Evolutionary conservation across 2,329 filamentous ascomycete species (phyloP).

Genomic region (Fusarium miscanthi): DNA sequence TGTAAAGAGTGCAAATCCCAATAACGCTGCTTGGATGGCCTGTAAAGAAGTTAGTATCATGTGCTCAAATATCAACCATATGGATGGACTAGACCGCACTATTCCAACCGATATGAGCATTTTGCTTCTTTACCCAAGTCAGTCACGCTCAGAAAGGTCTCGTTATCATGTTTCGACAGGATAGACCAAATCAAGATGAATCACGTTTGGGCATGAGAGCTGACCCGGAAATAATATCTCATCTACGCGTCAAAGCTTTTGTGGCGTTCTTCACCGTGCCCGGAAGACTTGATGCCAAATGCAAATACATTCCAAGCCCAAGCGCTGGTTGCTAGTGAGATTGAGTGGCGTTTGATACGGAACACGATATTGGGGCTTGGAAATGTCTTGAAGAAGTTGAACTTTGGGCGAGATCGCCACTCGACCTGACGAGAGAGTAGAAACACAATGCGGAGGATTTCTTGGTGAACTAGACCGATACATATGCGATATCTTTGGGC

Average conservation of each 20-base stretch:
- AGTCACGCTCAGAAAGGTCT: background rate
- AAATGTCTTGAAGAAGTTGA: background rate
- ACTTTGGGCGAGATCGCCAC: background rate
- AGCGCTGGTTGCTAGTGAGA: fast-evolving
- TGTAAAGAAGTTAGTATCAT: background rate
- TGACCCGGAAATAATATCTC: background rate
- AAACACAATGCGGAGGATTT: fast-evolving
- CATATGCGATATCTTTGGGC: background rate
- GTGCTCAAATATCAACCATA: background rate
- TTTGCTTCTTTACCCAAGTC: background rate
- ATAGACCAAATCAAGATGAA: background rate
- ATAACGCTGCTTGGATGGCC: background rate
- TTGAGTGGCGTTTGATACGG: background rate
- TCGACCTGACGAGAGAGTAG: fast-evolving
- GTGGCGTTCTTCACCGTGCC: background rate
- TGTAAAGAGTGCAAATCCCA: background rate
- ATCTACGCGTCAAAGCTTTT: background rate
- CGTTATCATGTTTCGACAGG: background rate
- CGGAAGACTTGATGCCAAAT: background rate
- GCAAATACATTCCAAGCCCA: background rate
- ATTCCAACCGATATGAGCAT: background rate
- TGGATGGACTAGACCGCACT: background rate
- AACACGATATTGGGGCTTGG: fast-evolving
- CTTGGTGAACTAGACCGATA: fast-evolving
- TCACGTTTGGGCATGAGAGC: background rate